Base-by-base conservation (phyloP, 2,329 filamentous ascomycete genomes). In the Harringtonia aguacate region DNA sequence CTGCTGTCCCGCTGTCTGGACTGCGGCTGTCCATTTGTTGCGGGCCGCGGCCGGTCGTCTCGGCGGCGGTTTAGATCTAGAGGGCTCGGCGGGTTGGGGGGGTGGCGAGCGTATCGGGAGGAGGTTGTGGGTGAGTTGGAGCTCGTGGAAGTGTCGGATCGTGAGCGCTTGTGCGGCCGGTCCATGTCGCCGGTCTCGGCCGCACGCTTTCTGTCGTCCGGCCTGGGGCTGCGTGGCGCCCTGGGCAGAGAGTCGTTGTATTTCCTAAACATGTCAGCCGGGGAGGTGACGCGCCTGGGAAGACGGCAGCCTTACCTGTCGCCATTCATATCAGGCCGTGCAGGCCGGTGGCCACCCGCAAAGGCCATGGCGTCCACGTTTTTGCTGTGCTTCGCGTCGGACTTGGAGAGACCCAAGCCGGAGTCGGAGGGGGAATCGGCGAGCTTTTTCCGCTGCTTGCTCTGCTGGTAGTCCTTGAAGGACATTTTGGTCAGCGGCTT, bases 391-490 rank as follows among this genome's bases (percentile, higher is more conserved):
- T 41, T 47, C 20, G 33, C 20, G 33, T 46, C 49, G 12, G 22
- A 24, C 27, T 45, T 52, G 8, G 41, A 12, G 5, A 38, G 45
- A 20, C 50, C 34, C 29, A 39, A 10, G 18, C 50, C 54, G 31
- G 53, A 51, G 43, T 56, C 57, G 14, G 62, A 17, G 10, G 65
- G 61, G 14, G 65, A 64, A 9, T 60, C 56, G 10, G 64, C 61
- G 41, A 59, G 59, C 44, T 61, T 62, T 52, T 59, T 61, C 56
- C 70, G 72, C 56, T 72, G 73, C 28, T 55, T 54, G 46, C 56
- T 72, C 48, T 73, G 77, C 59, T 73, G 73, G 52, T 77, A 79
- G 56, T 78, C 75, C 58, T 70, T 74, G 48, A 79, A 58, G 14
- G 73, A 75, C 50, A 78, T 56, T 57, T 77, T 63, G 41, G 58